Base-by-base conservation (phyloP, 257 asterid species). In the Agastache rugosa region DNA sequence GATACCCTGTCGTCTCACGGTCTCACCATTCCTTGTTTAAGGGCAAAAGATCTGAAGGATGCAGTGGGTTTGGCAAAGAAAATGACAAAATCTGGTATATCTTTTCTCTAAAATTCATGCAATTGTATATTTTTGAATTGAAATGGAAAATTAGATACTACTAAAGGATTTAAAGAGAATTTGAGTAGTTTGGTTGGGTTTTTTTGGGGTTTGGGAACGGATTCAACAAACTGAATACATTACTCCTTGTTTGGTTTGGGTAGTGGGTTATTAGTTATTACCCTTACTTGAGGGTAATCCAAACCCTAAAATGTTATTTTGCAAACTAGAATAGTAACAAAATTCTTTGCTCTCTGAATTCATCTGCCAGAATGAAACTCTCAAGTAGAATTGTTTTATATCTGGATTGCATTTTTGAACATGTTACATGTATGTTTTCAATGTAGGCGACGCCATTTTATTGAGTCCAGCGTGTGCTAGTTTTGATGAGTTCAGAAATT, bases 391-490 rank as follows among this genome's bases (percentile, higher is more conserved):
- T 37, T 37, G 17, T 11, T 51, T 35, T 37, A 19, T 22, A 63
- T n/a, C n/a, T 63, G 19, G 4, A 63, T 63, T 63, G 14, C 22
- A 20, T 31, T 27, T 0, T 20, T 59, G 11, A 39, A 60, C 10
- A 39, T 16, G 8, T 15, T 23, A 60, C 10, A 39, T 16, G 8
- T 15, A 51, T 27, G 31, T 59, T 72, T 34, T 42, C 0, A 29
- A 27, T 56, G 75, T n/a, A 82, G 86, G 86, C 16, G 87, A 77
- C n/a, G 69, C 81, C 17, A 80, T 83, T 74, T 65, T 80, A 55
- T 63, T 75, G 66, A 80, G 83, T 55, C 85, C 85, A 51, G 79
- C 65, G 20, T 77, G 87, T 71, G 87, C 87, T 34, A 83, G 85
- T 59, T 83, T 83, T 59, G 87, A 83, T 23, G 85, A 77, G 81